Evolutionary conservation across 2,329 filamentous ascomycete genomes (phyloP).

Genomic region (Atkinsonella hypoxylon): DNA sequence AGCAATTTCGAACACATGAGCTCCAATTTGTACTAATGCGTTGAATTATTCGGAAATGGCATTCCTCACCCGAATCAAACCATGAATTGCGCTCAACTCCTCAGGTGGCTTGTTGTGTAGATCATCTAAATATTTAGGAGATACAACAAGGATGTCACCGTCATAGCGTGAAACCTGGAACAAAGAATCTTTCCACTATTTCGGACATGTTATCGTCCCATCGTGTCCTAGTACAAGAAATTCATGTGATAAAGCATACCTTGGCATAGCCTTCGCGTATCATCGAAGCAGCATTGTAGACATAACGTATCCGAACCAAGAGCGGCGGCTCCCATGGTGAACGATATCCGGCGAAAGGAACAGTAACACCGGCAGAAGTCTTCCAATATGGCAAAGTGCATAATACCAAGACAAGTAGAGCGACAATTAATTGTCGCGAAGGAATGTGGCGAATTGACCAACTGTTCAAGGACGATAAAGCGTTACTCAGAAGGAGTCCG

Average conservation of each 20-base stretch:
- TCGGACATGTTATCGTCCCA: background rate
- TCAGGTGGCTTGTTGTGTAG: constrained; percentile 5
- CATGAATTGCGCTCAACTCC: constrained; percentile 6
- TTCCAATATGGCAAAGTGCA: background rate
- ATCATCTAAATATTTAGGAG: constrained; percentile 7
- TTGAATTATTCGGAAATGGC: background rate
- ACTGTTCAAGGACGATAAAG: no score
- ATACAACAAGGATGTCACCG: constrained; percentile 6
- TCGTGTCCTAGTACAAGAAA: background rate
- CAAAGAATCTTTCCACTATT: constrained; percentile 7
- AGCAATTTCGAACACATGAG: background rate
- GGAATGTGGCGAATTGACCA: background rate
- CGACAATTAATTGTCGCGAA: background rate
- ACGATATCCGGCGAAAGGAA: constrained; percentile 5
- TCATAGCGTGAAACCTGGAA: constrained; percentile 7
- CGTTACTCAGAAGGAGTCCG: background rate
- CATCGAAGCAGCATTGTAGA: constrained; percentile 1
- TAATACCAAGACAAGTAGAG: background rate
- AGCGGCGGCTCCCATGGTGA: constrained; percentile 5
- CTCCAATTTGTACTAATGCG: background rate
- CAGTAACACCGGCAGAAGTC: background rate
- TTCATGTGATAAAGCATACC: background rate
- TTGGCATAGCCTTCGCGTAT: constrained; percentile 8
- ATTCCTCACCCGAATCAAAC: constrained; percentile 5
- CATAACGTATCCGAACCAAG: constrained; percentile 4